These are phyloP conservation scores for Helenozyma rhizophorensis DNA, from an alignment of 805 yeast species.

Conservation along the genomic window DNA sequence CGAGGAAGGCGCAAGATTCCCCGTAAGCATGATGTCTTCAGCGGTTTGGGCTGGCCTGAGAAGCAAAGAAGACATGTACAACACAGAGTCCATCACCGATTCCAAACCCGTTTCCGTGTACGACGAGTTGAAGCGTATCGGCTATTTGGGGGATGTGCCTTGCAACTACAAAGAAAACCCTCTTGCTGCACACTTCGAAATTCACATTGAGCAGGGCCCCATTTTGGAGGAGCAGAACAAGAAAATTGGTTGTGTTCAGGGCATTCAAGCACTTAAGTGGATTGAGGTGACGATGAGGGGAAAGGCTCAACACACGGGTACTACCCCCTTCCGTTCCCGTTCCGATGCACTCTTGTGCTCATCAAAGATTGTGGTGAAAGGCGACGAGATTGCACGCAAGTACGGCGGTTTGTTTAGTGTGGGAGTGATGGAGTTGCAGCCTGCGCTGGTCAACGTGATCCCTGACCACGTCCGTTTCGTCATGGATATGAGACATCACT, in stretches of 20 bases:
- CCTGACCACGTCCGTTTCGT: slow-evolving; percentile 59
- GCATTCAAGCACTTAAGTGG: slow-evolving; percentile 69
- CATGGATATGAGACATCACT: slow-evolving; percentile 55
- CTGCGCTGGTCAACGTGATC: slow-evolving; percentile 63
- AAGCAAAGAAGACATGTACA: slow-evolving; percentile 45
- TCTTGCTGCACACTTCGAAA: slow-evolving; percentile 65
- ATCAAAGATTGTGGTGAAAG: slow-evolving; percentile 50
- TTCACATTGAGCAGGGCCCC: slow-evolving; percentile 79
- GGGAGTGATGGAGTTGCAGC: slow-evolving; percentile 54
- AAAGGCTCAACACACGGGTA: slow-evolving; percentile 68
- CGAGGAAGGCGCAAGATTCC: slow-evolving; percentile 77
- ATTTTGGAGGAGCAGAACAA: slow-evolving; percentile 52
- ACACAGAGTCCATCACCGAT: slow-evolving; percentile 52
- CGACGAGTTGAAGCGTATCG: slow-evolving; percentile 56
- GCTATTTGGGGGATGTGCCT: slow-evolving; percentile 51
- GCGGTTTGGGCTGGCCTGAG: slow-evolving; percentile 61
- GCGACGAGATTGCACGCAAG: slow-evolving; percentile 50
- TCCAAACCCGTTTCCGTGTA: slow-evolving; percentile 42
- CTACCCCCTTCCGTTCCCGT: slow-evolving; percentile 61
- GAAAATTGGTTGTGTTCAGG: slow-evolving; percentile 61
- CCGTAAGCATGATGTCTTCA: slow-evolving; percentile 63
- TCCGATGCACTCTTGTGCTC: slow-evolving; percentile 60
- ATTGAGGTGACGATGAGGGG: slow-evolving; percentile 53
- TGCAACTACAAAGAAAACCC: slow-evolving; percentile 50
- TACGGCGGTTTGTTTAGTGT: slow-evolving; percentile 54